Base-by-base conservation (phyloP, 2,329 filamentous ascomycete genomes). In the Ophiostoma angusticollis region DNA sequence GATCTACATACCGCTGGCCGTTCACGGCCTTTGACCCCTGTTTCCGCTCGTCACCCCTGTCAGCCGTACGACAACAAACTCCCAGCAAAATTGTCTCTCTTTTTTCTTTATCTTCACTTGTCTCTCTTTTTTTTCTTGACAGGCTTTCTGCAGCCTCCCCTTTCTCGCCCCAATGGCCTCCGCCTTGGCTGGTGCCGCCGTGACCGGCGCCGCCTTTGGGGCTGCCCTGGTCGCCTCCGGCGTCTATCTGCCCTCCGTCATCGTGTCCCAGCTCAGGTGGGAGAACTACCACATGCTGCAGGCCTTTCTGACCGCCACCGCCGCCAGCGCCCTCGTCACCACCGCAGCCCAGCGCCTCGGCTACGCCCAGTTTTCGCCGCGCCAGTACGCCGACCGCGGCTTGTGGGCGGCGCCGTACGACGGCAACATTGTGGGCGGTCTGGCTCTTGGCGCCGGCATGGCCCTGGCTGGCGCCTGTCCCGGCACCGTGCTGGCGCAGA, bases 271-370 rank as follows among this genome's bases (percentile, higher is more conserved):
- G 58, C 67, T 82, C 58, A 64, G 61, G 18, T 59, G 80, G 32
- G 57, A 66, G 34, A 68, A 78, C 51, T 80, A 70, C 56, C 74
- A 77, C 52, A 81, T 82, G 77, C 52, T 78, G 22, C 68, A 79
- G 54, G 65, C 67, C 9, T 81, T 82, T 49, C 56, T 81, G 4
- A 65, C 70, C 2, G 78, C 76, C 4, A 72, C 72, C 9, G 75
- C 71, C 19, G 66, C 63, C 47, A 79, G 72, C 57, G 68, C 70
- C 14, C 40, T 64, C 37, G 47, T 67, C 24, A 65, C 74, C 36
- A 56, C 65, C 24, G 24, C 67, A 13, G 57, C 64, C 9, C 64
- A 71, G 34, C 54, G 54, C 5, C 51, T 64, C 2, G 59, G 59
- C 27, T 61, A 63, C 47, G 54, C 65, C 21, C 54, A 52, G 13